Evolutionary conservation across 371 early-diverging fungal species (phyloP).

Genomic region (Encephalitozoon cuniculi): DNA sequence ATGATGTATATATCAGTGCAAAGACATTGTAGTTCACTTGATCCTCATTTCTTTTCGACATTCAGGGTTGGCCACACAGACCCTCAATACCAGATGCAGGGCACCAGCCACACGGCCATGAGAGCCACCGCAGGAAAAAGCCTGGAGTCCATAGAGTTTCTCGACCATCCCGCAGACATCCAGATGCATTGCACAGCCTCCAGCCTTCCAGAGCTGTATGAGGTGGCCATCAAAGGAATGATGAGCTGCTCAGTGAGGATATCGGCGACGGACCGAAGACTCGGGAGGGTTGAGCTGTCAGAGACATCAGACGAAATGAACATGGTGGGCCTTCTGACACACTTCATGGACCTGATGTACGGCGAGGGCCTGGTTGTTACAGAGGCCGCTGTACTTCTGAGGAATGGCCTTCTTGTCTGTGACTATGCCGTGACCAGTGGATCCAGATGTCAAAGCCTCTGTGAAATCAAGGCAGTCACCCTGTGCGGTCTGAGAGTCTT

Average conservation of each 20-base stretch:
- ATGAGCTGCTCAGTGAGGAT: background rate
- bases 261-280: background rate
- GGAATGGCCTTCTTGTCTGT: background rate
- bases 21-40: background rate
- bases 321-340: background rate
- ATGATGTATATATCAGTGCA: background rate
- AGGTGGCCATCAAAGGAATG: background rate
- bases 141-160: background rate
- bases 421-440: background rate
- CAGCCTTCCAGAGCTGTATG: background rate
- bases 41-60: background rate
- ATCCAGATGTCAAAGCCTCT: background rate
- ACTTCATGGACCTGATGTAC: constrained; percentile 1
- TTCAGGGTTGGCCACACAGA: background rate
- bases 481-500: background rate
- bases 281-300: background rate
- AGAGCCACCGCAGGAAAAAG: background rate
- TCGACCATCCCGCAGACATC: background rate
- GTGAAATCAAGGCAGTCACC: constrained; percentile 6
- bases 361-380: background rate
- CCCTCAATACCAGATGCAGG: background rate
- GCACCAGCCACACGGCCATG: background rate
- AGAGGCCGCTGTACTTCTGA: background rate
- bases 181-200: background rate
- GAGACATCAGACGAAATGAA: background rate